Base-by-base conservation (phyloP, 2,329 filamentous ascomycete species). In the Epichloe sibirici region DNA sequence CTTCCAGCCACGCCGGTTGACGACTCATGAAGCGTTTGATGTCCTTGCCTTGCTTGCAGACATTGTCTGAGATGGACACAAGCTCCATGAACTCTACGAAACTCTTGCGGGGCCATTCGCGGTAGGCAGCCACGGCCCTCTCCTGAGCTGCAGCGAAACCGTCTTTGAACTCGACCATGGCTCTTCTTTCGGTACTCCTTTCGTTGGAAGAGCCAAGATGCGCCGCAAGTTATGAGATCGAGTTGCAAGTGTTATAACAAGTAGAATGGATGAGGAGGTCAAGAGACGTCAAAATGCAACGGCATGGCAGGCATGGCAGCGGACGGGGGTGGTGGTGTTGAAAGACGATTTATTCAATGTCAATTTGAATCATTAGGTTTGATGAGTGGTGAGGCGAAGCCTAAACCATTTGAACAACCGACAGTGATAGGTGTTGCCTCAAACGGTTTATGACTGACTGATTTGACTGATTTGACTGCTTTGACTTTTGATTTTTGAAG, bases 1-100 rank as follows among this genome's bases (percentile, higher is more conserved):
- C 67, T 0, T 65, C 60, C 38, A 54, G 61, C 67, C 66, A 69
- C 1, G 67, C 63, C 2, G 65, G 66, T 40, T 59, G 62, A 11
- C 57, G 59, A 34, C 66, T 68, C 49, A 67, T 61, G 47, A 65
- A 67, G 28, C 52, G 58, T 34, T 62, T 62, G 21, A 55, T 35
- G 1, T 49, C 11, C 7, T 46, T 48, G 12, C 51, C 40, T 6
- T 53, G 35, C 31, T 38, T 15, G 1, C 50, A n/a, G 1, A 25
- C 12, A n/a, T 52, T 40, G 11, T 60, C 53, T 1, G 63, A 56
- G 42, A 68, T 57, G 4, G 51, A 56, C 12, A 51, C 48, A 28
- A 68, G 48, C 28, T 61, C 59, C 61, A 68, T 57, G 7, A 61
- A 57, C 53, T 66, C 65, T 45, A 62, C 56, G 49, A 66, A 66